Base-by-base conservation (phyloP, 306 rosid genomes). In the Clitoria ternatea region DNA sequence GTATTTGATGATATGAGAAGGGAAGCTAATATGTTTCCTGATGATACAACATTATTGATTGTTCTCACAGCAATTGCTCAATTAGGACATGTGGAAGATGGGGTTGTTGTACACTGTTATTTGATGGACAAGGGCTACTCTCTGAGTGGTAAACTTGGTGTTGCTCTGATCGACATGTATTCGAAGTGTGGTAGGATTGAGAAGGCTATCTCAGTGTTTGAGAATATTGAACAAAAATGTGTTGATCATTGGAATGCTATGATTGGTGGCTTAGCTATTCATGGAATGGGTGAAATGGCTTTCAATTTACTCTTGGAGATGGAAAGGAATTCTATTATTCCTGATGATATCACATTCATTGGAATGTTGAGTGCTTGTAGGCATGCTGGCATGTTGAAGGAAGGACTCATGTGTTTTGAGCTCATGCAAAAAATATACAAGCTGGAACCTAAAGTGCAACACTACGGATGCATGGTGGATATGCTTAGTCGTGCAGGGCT, bases 221-320 rank as follows among this genome's bases (percentile, higher is more conserved):
- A 75, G 76, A 59, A 68, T 33, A 65, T 81, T 5, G 86, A 86
- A 3, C 59, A 70, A 45, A 90, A 80, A 80, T 61, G 73, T 5
- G 81, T 90, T 27, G 95, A 90, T 85, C 95, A 90, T 59, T 90
- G 95, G 92, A 88, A 88, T 63, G 95, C 92, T 50, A 61, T 88
- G 82, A 88, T 90, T 7, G 85, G 89, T 6, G 92, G 97, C 32
- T 71, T 82, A 47, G 90, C 95, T 9, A 74, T 83, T 66, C 87
- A 88, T n/a, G 90, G 97, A 29, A 70, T 79, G 74, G 88, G 97
- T 4, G 79, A 77, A 61, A 74, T 70, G 79, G 87, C 95, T 52
- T 81, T 90, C 6, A 52, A 27, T 40, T 65, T 88, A 85, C 82
- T 90, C 56, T 13, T 81, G 82, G 80, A 90, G 65, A 88, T 90